Conservation (phyloP, 257 asterid species). For the Craterostigma plantagineum region DNA sequence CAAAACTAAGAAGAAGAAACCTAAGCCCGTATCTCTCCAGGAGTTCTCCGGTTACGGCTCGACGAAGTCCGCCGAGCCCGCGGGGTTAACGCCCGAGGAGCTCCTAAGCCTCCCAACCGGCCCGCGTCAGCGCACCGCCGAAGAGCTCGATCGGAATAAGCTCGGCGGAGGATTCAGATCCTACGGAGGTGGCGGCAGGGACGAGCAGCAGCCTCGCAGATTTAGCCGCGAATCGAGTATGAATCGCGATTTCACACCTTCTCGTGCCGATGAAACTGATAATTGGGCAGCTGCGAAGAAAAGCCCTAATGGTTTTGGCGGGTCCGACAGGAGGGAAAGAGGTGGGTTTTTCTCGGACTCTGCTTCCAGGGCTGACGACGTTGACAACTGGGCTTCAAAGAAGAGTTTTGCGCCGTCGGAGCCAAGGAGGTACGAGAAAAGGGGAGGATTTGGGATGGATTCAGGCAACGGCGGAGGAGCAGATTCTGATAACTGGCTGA, state of each 20-base stretch:
- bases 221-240: slow-evolving; percentile 20
- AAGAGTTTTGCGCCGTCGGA: slow-evolving; percentile 40
- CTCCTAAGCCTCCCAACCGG: slow-evolving; percentile 39
- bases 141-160: slow-evolving; percentile 36
- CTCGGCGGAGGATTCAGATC: slow-evolving; percentile 53
- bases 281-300: slow-evolving; percentile 56
- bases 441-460: slow-evolving; percentile 31
- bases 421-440: slow-evolving; percentile 21
- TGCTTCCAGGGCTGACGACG: slow-evolving; percentile 48
- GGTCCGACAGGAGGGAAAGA: slow-evolving; percentile 44
- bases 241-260: slow-evolving; percentile 20
- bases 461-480: slow-evolving; percentile 31
- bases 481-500: slow-evolving; percentile 41
- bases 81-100: slow-evolving; percentile 30
- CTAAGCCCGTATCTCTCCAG: slow-evolving; percentile 31
- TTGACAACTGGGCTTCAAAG: slow-evolving; percentile 45
- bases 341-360: slow-evolving; percentile 56
- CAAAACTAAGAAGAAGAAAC: slow-evolving; percentile 46
- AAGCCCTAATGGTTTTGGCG: slow-evolving; percentile 24
- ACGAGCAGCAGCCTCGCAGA: slow-evolving; percentile 36
- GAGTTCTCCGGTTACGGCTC: slow-evolving; percentile 18
- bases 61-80: slow-evolving; percentile 13
- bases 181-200: slow-evolving; percentile 24
- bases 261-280: slow-evolving; percentile 62
- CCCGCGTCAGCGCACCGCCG: slow-evolving; percentile 48